A percentile compares a stretch with the other conserved stretches of the same genome.
Evolutionary conservation across 441 rosid genomes (phyloP).

Genomic region (Euphorbia schlechtendalii): DNA sequence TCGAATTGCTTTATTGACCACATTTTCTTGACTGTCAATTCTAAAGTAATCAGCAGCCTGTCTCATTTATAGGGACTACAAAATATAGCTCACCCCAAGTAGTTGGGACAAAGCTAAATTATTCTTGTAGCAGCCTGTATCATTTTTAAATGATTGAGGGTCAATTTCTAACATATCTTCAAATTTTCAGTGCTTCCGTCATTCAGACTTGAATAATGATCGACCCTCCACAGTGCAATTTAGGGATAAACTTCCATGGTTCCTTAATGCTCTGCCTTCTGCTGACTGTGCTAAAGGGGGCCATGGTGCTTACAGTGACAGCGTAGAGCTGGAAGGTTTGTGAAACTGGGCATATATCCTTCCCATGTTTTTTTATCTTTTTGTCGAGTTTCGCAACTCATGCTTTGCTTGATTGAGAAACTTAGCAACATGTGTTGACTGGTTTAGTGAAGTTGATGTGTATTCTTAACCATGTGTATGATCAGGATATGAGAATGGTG

Average conservation of each 20-base stretch:
- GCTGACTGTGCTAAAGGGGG: constrained; percentile 99
- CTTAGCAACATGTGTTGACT: too few species aligned
- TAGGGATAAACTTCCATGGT: constrained; percentile 95
- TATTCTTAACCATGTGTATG: constrained; percentile 12
- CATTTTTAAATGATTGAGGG: background rate
- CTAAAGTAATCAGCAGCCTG: background rate
- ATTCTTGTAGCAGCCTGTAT: background rate
- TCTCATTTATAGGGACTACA: background rate
- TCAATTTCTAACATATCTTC: constrained; percentile 16
- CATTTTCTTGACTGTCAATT: constrained; percentile 4
- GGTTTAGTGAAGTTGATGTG: background rate
- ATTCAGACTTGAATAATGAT: constrained; percentile 72
- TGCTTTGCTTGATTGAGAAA: too few species aligned
- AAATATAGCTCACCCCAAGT: too few species aligned
- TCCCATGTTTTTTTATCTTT: constrained; percentile 2
- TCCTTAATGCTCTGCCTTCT: constrained; percentile 88
- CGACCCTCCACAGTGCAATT: constrained; percentile 90
- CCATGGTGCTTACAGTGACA: constrained; percentile 89
- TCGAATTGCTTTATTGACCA: background rate
- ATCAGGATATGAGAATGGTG: constrained; percentile 70
- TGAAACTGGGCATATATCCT: constrained; percentile 16
- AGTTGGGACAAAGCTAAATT: too few species aligned
- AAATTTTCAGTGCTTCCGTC: constrained; percentile 79
- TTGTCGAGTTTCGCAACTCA: constrained; percentile 5
- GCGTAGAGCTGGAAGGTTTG: constrained; percentile 83